phyloP scores from a whole-genome alignment of 768 basidiomycete species.

The Pleurotus salmoneostramineus region DNA sequence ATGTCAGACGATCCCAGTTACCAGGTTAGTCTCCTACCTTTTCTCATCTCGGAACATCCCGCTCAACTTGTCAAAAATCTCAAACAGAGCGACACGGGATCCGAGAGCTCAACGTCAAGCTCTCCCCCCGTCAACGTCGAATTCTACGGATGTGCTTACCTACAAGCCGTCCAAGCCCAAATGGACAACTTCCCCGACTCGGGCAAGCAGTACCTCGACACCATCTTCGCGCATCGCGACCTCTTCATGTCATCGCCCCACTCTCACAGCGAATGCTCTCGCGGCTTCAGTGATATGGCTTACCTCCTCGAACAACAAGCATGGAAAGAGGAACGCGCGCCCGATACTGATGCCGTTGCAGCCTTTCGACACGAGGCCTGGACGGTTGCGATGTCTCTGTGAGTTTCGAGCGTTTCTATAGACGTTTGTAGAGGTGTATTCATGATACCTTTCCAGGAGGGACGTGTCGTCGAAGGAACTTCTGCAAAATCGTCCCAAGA shows the following conservation, averaged over 20 bases:
- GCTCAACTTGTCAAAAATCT: neutral
- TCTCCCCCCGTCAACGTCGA: slow-evolving; percentile 23
- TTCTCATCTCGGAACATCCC: neutral
- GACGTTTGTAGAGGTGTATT: neutral
- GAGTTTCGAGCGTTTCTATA: neutral
- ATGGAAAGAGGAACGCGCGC: slow-evolving; percentile 69
- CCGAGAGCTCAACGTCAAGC: slow-evolving; percentile 39
- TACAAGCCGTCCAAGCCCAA: slow-evolving; percentile 55
- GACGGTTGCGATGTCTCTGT: slow-evolving; percentile 32
- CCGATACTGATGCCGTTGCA: slow-evolving; percentile 63
- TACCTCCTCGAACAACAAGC: slow-evolving; percentile 55
- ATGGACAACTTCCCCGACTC: slow-evolving; percentile 54
- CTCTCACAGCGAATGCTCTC: slow-evolving; percentile 61
- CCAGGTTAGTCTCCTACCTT: slow-evolving; percentile 26
- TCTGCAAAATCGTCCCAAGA: slow-evolving; percentile 1
- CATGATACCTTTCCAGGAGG: neutral
- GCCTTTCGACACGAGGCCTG: slow-evolving; percentile 71
- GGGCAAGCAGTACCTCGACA: slow-evolving; percentile 73
- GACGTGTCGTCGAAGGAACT: slow-evolving; percentile 7
- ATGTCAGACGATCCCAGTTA: slow-evolving; percentile 43
- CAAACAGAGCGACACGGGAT: slow-evolving; percentile 38
- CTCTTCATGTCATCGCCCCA: slow-evolving; percentile 55
- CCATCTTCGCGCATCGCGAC: slow-evolving; percentile 75
- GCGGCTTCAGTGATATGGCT: slow-evolving; percentile 64
- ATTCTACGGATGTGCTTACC: slow-evolving; percentile 56